These are phyloP conservation scores for Inosperma sp. DNA, from an alignment of 768 basidiomycete genomes.

Conservation along the genomic window DNA sequence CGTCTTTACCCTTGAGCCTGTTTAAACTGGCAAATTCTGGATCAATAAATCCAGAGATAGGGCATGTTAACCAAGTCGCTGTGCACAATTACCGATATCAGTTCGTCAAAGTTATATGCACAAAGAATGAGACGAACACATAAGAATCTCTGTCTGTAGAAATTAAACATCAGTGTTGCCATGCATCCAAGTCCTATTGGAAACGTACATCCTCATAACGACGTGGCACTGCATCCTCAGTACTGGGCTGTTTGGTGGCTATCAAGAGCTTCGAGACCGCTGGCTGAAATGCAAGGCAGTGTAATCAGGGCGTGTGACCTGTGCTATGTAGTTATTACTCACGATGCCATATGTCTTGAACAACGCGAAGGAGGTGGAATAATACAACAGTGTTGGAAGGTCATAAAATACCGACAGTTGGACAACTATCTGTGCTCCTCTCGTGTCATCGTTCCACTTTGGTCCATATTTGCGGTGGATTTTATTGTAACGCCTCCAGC, in stretches of 20 bases:
- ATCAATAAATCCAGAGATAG: constrained; percentile 26
- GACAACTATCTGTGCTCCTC: constrained; percentile 44
- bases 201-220: constrained; percentile 47
- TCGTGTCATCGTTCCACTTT: constrained; percentile 31
- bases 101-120: not conserved
- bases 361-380: constrained; percentile 43
- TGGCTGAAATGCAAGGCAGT: constrained; percentile 30
- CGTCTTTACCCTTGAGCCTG: constrained; percentile 7
- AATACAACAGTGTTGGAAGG: constrained; percentile 40
- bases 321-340: no score
- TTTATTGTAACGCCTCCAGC: constrained; percentile 41
- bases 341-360: constrained; percentile 53
- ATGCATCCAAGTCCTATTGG: constrained; percentile 25
- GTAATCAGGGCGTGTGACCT: not conserved
- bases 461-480: constrained; percentile 37
- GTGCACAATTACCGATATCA: not conserved
- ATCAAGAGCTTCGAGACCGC: constrained; percentile 41
- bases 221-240: constrained; percentile 33
- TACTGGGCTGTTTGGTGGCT: constrained; percentile 38
- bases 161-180: constrained; percentile 35
- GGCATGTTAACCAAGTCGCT: constrained; percentile 38
- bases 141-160: constrained; percentile 8
- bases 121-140: not conserved
- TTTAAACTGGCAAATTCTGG: constrained; percentile 13
- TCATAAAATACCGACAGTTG: constrained; percentile 35